These are phyloP conservation scores for Kodamaea ohmeri DNA, from an alignment of 1,139 yeast genomes.

Conservation along the genomic window DNA sequence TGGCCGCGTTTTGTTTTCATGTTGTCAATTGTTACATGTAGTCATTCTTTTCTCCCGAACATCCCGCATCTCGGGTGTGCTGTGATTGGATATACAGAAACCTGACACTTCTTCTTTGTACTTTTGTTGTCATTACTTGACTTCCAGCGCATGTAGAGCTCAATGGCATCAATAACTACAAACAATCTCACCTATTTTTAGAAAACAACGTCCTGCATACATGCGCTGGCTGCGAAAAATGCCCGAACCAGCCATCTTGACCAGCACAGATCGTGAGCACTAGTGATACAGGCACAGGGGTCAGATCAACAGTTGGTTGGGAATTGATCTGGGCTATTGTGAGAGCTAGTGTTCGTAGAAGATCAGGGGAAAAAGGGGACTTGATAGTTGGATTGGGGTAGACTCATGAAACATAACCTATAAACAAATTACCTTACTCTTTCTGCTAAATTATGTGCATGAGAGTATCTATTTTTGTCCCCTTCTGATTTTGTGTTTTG, in stretches of 20 bases:
- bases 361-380: too few species aligned
- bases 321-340: too few species aligned
- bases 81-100: too few species aligned
- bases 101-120: not conserved
- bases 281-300: not conserved
- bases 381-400: too few species aligned
- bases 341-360: too few species aligned
- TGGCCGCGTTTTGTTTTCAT: too few species aligned
- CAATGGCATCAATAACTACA: not conserved
- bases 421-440: not conserved
- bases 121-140: not conserved
- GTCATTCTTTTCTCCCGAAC: too few species aligned
- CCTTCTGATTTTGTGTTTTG: conserved; percentile 4
- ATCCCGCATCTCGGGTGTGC: too few species aligned
- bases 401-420: too few species aligned
- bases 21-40: too few species aligned
- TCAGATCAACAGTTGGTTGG: too few species aligned
- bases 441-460: conserved; percentile 2
- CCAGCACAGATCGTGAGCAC: conserved; percentile 4
- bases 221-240: conserved; percentile 8
- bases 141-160: conserved; percentile 1
- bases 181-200: conserved; percentile 2
- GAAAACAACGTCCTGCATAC: conserved; percentile 1
- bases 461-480: conserved; percentile 3
- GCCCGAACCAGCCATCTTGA: conserved; percentile 5